These are phyloP conservation scores for Yamagishiella unicocca DNA, from an alignment of 139 green algal species.

Conservation along the genomic window DNA sequence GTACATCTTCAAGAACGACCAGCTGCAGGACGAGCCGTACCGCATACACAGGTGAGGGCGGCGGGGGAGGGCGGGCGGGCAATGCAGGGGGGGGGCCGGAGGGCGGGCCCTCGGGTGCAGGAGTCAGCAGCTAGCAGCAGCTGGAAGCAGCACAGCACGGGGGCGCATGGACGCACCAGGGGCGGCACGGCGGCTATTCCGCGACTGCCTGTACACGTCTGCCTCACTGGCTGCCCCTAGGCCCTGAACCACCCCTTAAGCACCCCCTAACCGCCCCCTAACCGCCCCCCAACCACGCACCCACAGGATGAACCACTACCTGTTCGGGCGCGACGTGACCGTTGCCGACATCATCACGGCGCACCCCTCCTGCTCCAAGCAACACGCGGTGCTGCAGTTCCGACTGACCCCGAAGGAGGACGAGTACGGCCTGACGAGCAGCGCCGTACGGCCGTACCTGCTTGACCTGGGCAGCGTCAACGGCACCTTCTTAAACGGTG, in stretches of 20 bases:
- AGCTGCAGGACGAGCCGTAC: slow-evolving; percentile 58
- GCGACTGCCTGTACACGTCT: too few species aligned
- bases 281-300: not conserved
- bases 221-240: not conserved
- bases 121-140: not conserved
- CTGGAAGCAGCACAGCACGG: too few species aligned
- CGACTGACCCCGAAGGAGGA: slow-evolving; percentile 49
- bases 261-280: not conserved
- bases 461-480: slow-evolving; percentile 96
- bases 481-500: slow-evolving; percentile 93
- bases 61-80: not conserved
- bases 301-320: slow-evolving; percentile 76
- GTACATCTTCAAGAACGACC: slow-evolving; percentile 94
- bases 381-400: slow-evolving; percentile 96
- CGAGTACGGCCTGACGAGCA: not conserved
- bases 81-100: not conserved
- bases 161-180: too few species aligned
- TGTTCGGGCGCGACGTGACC: slow-evolving; percentile 93
- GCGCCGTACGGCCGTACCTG: slow-evolving; percentile 84
- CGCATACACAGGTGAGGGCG: slow-evolving; percentile 74
- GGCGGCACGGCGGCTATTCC: too few species aligned
- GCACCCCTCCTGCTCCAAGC: slow-evolving; percentile 97
- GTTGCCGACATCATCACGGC: slow-evolving; percentile 94
- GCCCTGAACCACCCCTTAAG: not conserved
- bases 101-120: not conserved